Percentiles rank a stretch among this genome's conserved stretches.
Evolutionary conservation across 208 protist species (phyloP).

Genomic region (Naegleria lovaniensis): DNA sequence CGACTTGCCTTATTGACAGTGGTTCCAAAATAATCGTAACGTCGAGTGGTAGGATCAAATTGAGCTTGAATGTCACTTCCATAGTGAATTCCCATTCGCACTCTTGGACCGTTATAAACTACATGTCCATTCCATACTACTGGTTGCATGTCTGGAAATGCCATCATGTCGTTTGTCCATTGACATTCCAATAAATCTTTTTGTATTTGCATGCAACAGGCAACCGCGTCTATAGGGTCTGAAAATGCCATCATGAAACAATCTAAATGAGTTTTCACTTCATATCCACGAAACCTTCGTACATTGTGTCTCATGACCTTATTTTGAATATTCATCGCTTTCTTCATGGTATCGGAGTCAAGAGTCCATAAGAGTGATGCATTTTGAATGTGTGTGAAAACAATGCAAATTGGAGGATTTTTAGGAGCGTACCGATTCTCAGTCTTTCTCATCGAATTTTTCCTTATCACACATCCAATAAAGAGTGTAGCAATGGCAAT

Average conservation of each 20-base stretch:
- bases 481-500: neutral
- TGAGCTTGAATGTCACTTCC: neutral
- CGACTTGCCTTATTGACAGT: slow-evolving; percentile 14
- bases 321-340: neutral
- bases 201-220: neutral
- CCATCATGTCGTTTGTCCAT: neutral
- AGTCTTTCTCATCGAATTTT: neutral
- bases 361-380: neutral
- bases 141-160: neutral
- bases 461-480: neutral
- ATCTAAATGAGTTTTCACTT: neutral
- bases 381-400: slow-evolving; percentile 24
- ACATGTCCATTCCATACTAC: neutral
- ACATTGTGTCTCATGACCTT: neutral
- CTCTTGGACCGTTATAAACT: neutral
- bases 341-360: neutral
- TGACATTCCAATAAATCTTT: neutral
- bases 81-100: slow-evolving; percentile 21
- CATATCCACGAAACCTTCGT: neutral
- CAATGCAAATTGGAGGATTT: neutral
- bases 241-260: neutral
- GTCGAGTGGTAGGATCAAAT: slow-evolving; percentile 4
- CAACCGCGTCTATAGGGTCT: neutral
- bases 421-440: neutral
- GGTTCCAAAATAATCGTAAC: slow-evolving; percentile 25